phyloP scores from a whole-genome alignment of 208 protist species.

The Leishmania guyanensis region DNA sequence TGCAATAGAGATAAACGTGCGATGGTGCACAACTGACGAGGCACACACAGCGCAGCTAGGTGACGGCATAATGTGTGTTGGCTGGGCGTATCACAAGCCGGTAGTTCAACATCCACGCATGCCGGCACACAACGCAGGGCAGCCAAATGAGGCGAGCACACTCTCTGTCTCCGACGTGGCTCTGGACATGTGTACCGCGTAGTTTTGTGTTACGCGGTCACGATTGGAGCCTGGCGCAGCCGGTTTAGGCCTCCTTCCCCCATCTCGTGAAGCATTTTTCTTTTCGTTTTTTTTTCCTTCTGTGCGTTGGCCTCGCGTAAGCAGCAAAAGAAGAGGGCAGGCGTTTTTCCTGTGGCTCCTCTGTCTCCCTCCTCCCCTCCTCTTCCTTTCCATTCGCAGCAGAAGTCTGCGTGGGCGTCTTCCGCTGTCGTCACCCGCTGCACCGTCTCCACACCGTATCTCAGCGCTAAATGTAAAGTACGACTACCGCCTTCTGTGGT shows the following conservation, averaged over 20 bases:
- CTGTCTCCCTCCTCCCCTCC: not conserved
- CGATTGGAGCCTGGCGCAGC: not conserved
- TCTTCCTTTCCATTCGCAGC: not conserved
- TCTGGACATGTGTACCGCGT: not conserved
- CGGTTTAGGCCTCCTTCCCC: not conserved
- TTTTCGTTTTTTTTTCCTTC: not conserved
- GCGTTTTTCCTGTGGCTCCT: not conserved
- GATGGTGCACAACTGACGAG: slow-evolving; percentile 40
- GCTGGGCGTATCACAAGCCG: slow-evolving; percentile 29
- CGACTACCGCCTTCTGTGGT: not conserved
- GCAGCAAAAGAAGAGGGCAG: not conserved
- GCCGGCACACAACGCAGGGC: not conserved
- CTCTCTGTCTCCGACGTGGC: slow-evolving; percentile 8
- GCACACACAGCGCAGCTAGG: slow-evolving; percentile 19
- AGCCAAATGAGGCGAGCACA: not conserved
- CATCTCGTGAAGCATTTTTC: too few relatives aligned
- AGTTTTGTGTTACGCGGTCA: not conserved
- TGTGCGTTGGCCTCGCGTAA: too few relatives aligned
- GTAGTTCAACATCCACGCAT: slow-evolving; percentile 15
- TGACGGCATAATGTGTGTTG: slow-evolving; percentile 29
- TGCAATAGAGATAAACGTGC: slow-evolving; percentile 29
- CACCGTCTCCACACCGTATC: not conserved
- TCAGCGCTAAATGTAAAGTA: slow-evolving; percentile 2
- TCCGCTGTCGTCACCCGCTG: not conserved
- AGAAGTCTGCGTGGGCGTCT: not conserved